Percentiles rank a stretch among this genome's conserved stretches.
phyloP scores from a whole-genome alignment of 2,329 filamentous ascomycete genomes.

The Colletotrichum sp. region DNA sequence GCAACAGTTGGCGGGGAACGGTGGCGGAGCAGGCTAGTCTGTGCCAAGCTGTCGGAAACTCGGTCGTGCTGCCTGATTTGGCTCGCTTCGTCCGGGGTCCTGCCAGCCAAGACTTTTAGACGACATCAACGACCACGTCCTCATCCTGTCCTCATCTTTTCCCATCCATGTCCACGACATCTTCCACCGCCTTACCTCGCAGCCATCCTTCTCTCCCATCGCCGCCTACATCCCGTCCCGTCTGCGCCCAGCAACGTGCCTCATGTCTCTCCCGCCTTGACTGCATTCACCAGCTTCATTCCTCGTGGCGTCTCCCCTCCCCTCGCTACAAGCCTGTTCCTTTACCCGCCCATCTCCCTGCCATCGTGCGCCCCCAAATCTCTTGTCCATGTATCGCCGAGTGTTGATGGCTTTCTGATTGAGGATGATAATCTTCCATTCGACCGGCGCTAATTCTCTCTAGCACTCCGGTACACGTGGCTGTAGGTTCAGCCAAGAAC shows the following conservation, averaged over 20 bases:
- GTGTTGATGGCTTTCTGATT: background rate
- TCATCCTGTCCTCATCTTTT: background rate
- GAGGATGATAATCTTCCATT: conserved; percentile 10
- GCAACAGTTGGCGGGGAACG: background rate
- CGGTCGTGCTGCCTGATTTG: conserved; percentile 6
- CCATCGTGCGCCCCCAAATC: background rate
- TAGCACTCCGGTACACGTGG: conserved; percentile 18
- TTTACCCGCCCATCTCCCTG: background rate
- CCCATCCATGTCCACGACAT: background rate
- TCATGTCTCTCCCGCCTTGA: background rate
- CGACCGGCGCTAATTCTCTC: conserved; percentile 15
- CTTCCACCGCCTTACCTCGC: background rate
- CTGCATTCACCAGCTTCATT: conserved; percentile 17
- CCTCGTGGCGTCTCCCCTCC: background rate
- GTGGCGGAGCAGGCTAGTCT: conserved; percentile 16
- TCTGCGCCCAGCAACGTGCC: background rate
- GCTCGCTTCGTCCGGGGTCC: background rate
- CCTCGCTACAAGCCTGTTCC: background rate
- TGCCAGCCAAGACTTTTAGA: background rate
- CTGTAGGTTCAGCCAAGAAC: conserved; percentile 1
- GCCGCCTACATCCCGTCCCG: background rate
- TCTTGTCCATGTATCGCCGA: background rate
- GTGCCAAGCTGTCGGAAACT: conserved; percentile 15
- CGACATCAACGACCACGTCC: background rate
- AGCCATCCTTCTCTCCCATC: background rate